phyloP scores from a whole-genome alignment of 306 rosid genomes.

The Prosopis cineraria region DNA sequence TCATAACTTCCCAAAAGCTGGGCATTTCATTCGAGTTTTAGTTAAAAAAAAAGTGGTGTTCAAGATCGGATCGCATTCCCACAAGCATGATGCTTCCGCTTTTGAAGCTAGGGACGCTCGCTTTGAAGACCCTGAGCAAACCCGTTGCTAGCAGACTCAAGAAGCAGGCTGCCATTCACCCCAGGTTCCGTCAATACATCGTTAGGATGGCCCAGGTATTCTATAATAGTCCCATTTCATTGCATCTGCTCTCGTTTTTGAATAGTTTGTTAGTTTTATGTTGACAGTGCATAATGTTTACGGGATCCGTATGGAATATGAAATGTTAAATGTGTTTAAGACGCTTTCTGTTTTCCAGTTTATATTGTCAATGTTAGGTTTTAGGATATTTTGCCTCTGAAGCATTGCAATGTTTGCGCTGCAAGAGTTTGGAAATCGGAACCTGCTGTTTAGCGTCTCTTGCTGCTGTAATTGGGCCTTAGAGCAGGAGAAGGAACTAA shows the following conservation, averaged over 20 bases:
- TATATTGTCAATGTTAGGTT: background rate
- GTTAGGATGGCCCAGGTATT: slow-evolving; percentile 72
- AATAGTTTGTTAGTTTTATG: background rate
- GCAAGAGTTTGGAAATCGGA: background rate
- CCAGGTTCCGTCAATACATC: slow-evolving; percentile 78
- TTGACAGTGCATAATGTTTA: background rate
- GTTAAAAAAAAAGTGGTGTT: background rate
- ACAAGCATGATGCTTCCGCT: slow-evolving; percentile 66
- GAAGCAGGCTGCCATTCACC: slow-evolving; percentile 70
- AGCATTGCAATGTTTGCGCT: background rate
- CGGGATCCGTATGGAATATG: background rate
- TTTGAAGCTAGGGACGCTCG: slow-evolving; percentile 82
- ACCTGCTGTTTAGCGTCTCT: background rate
- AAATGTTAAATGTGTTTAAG: background rate
- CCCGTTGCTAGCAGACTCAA: slow-evolving; percentile 81
- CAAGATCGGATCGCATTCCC: slow-evolving; percentile 23
- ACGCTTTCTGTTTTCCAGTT: background rate
- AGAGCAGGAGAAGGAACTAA: background rate
- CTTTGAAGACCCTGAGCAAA: slow-evolving; percentile 81
- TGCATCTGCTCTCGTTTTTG: background rate
- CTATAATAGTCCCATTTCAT: background rate
- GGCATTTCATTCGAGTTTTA: background rate
- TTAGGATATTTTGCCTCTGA: background rate
- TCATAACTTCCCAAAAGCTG: background rate
- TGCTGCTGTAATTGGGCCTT: background rate